These are phyloP conservation scores for Trichophyton schoenleinii DNA, from an alignment of 2,329 filamentous ascomycete species.

Conservation along the genomic window DNA sequence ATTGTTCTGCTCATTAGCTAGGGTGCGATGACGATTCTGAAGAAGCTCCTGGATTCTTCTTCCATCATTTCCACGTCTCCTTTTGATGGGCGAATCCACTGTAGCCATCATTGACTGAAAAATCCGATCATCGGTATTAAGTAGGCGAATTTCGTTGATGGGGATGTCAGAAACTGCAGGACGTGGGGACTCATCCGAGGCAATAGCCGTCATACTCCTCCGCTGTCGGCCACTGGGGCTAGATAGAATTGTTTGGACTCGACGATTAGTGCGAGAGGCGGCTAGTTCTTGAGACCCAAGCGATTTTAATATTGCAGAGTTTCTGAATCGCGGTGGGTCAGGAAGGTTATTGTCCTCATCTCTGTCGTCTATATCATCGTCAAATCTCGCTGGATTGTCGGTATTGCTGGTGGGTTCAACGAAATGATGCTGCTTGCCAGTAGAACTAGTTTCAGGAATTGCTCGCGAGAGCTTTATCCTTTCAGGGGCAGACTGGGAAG, in stretches of 20 bases:
- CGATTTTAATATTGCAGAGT: background rate
- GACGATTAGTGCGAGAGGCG: slow-evolving; percentile 5
- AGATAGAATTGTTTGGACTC: slow-evolving; percentile 20
- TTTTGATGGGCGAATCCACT: slow-evolving; percentile 26
- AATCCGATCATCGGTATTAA: slow-evolving; percentile 30
- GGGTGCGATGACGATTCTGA: slow-evolving; percentile 47
- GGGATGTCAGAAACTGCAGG: slow-evolving; percentile 17
- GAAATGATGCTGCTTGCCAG: slow-evolving; percentile 12
- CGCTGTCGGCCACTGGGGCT: slow-evolving; percentile 29
- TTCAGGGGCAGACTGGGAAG: slow-evolving; percentile 18
- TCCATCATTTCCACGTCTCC: slow-evolving; percentile 24
- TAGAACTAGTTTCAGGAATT: slow-evolving; percentile 28
- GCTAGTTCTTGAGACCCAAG: background rate
- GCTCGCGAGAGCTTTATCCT: slow-evolving; percentile 17
- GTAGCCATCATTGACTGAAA: slow-evolving; percentile 25
- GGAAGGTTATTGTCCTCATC: slow-evolving; percentile 6
- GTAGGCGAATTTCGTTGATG: slow-evolving; percentile 22
- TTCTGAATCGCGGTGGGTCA: background rate
- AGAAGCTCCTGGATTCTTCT: slow-evolving; percentile 14
- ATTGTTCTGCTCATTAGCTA: slow-evolving; percentile 63
- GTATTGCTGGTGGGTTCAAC: background rate
- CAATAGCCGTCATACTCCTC: slow-evolving; percentile 31
- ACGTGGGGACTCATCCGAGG: slow-evolving; percentile 29
- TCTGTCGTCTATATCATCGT: background rate
- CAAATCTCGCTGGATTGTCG: no score